phyloP scores from a whole-genome alignment of 805 yeast species.

The Yarrowia alimentaria region DNA sequence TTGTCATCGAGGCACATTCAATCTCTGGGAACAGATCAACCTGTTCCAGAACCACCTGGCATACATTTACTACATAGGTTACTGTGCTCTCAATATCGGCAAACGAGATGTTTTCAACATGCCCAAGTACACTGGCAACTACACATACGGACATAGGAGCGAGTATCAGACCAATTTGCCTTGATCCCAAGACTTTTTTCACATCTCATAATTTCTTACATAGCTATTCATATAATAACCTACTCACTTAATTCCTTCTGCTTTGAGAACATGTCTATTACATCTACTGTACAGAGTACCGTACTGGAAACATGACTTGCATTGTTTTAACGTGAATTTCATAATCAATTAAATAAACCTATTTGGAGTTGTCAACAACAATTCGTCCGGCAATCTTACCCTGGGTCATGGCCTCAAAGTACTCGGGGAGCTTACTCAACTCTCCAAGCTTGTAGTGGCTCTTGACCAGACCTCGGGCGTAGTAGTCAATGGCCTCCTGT shows the following conservation, averaged over 20 bases:
- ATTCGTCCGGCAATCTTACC: constrained; percentile 86
- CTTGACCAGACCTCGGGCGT: constrained; percentile 65
- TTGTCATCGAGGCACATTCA: constrained; percentile 21
- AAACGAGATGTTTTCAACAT: neutral
- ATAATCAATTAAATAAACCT: constrained; percentile 32
- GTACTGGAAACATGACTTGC: no score
- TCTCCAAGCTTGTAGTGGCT: constrained; percentile 76
- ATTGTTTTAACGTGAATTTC: no score
- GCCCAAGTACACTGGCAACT: constrained; percentile 10
- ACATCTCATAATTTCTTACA: no score
- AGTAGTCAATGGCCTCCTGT: constrained; percentile 74
- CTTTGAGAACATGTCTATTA: no score
- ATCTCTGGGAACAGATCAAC: constrained; percentile 3
- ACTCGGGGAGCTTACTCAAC: constrained; percentile 63
- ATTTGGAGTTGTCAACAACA: constrained; percentile 74
- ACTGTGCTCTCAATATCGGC: constrained; percentile 5
- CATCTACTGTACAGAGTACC: no score
- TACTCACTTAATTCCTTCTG: no score
- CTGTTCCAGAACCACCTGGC: constrained; percentile 7
- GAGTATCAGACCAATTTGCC: no score
- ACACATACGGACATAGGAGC: neutral
- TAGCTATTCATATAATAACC: no score
- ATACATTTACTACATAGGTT: constrained; percentile 22
- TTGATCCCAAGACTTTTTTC: no score
- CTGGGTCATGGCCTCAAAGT: constrained; percentile 74